Base-by-base conservation (phyloP, 148 eudicot species). In the Rhododendron ferrugineum region DNA sequence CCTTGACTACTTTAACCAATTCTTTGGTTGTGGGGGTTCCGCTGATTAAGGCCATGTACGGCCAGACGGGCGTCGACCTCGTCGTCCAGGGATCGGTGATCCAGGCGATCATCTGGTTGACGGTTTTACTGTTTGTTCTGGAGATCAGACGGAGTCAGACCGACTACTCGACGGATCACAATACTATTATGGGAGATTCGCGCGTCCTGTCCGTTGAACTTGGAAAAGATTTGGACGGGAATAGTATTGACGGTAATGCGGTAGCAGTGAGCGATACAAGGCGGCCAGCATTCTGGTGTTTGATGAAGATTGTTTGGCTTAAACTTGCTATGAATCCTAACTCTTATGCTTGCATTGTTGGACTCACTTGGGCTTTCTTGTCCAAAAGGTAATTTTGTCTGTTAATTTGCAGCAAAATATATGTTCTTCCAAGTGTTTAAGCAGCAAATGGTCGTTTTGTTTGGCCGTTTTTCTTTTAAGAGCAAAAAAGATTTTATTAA, bases 1-100 rank as follows among this genome's bases (percentile, higher is more conserved):
- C 98, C 1, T 84, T 95, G 77, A 87, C 92, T 0, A 92, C 95
- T 7, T 80, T 95, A 50, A 94, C 54, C 1, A 22, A 20, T 68
- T 23, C 95, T 16, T 87, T 94, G 8, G 97, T 95, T 18, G 96
- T 93, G 1, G 96, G 97, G 6, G 94, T 94, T 74, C 98, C 98
- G 37, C 79, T 95, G 4, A 4, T 91, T 20, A 88, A 89, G 47
- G 94, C 98, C 80, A 94, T 95, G 97, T 95, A 95, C 72, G 98
- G 97, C 16, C 87, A 23, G 0, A 0, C 68, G 13, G 96, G 88
- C 1, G 94, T 92, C 4, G 92, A 95, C 68, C 90, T 95, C 32
- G 95, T 95, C 5, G 95, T 95, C 36, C 98, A 95, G 81, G 85
- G 87, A 1, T 92, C 97, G 5, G 93, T 95, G 5, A 52, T 91